Conservation (phyloP, 2,329 filamentous ascomycete genomes). For the Sordariomycetes sp. region DNA sequence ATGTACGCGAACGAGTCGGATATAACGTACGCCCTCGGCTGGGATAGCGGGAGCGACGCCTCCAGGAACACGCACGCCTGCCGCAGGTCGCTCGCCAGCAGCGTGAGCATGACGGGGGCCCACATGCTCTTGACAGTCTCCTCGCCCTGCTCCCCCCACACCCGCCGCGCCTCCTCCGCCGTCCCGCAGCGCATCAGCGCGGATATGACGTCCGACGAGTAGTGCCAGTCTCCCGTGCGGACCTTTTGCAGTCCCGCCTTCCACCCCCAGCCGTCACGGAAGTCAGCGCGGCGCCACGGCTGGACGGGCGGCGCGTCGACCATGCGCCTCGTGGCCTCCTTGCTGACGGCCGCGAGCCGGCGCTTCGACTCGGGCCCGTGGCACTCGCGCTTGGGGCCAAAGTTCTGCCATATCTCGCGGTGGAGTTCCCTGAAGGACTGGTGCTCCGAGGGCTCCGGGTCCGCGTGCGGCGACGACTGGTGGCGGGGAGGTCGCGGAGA, state of each 20-base stretch:
- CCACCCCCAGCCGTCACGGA: neutral
- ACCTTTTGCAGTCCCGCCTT: neutral
- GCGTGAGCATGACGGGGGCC: neutral
- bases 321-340: neutral
- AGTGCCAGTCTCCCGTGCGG: neutral
- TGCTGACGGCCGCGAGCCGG: neutral
- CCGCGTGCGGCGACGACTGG: neutral
- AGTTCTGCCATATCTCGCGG: neutral
- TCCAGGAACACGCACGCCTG: slow-evolving; percentile 7
- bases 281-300: neutral
- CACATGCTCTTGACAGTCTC: neutral
- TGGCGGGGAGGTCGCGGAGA: neutral
- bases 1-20: neutral
- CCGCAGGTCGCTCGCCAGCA: neutral
- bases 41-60: slow-evolving; percentile 2
- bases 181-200: neutral
- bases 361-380: neutral
- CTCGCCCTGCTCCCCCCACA: slow-evolving; percentile 1
- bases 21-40: neutral
- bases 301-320: neutral
- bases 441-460: neutral
- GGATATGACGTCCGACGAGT: neutral
- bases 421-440: neutral
- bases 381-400: neutral
- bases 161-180: neutral